Evolutionary conservation across 1,284 basidiomycete genomes (phyloP).

Genomic region (Coniferiporia sulphurascens): DNA sequence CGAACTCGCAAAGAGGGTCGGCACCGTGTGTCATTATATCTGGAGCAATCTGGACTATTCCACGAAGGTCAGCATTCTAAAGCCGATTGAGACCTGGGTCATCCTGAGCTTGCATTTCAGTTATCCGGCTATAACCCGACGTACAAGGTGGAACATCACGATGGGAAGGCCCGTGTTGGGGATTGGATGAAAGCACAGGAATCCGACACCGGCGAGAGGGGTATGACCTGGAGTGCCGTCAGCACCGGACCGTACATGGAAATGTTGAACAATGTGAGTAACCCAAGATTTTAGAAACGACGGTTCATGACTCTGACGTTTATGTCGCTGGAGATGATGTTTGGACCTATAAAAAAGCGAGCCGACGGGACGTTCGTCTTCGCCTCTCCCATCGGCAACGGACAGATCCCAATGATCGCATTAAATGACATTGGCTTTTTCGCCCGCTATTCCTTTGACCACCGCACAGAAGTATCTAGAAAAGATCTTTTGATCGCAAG

Average conservation of each 20-base stretch:
- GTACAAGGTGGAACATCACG: conserved; percentile 35
- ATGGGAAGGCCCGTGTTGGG: conserved; percentile 40
- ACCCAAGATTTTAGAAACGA: neutral
- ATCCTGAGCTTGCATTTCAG: conserved; percentile 2
- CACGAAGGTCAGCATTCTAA: conserved; percentile 32
- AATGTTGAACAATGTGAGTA: conserved; percentile 35
- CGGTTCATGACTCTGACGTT: neutral
- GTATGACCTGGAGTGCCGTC: conserved; percentile 38
- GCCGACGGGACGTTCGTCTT: conserved; percentile 43
- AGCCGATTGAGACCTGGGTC: neutral
- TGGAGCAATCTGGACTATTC: conserved; percentile 45
- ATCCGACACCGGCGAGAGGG: conserved; percentile 32
- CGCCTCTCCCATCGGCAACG: conserved; percentile 34
- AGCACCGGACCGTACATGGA: conserved; percentile 44
- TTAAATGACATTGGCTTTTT: conserved; percentile 45
- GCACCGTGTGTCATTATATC: conserved; percentile 38
- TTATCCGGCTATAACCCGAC: conserved; percentile 24
- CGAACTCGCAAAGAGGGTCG: conserved; percentile 39
- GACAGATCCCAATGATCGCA: conserved; percentile 40
- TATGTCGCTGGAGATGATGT: neutral
- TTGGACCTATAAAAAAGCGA: conserved; percentile 34
- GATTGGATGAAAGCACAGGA: conserved; percentile 41
- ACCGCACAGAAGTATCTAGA: conserved; percentile 35
- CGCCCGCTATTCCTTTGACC: conserved; percentile 43
- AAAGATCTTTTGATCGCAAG: conserved; percentile 38